Evolutionary conservation across 345 rosid genomes (phyloP).

Genomic region (Rhodamnia rubescens): DNA sequence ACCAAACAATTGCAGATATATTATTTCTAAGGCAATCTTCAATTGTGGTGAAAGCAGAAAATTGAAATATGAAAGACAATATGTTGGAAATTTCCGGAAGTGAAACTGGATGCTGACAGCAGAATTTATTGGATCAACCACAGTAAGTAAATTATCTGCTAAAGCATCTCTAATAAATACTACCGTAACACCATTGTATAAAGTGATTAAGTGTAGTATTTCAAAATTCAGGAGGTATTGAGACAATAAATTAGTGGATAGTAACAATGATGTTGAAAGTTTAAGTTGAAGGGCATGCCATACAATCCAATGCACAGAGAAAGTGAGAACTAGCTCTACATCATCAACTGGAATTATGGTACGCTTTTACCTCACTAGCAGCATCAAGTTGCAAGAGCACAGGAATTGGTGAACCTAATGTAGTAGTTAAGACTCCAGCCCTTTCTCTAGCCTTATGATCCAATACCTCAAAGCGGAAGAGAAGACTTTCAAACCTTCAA

Average conservation of each 20-base stretch:
- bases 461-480: slow-evolving; percentile 88
- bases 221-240: background rate
- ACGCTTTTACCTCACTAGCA: slow-evolving; percentile 62
- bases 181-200: background rate
- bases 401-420: slow-evolving; percentile 77
- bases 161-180: background rate
- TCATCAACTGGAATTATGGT: background rate
- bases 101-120: background rate
- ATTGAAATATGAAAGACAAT: background rate
- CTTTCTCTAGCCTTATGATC: slow-evolving; percentile 97
- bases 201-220: background rate
- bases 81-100: background rate
- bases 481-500: slow-evolving; percentile 65
- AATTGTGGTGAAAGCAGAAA: background rate
- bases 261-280: background rate
- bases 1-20: background rate
- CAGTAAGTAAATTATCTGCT: background rate
- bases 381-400: slow-evolving; percentile 77
- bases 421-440: slow-evolving; percentile 82
- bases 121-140: background rate
- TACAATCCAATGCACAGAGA: background rate
- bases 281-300: background rate
- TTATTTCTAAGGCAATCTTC: background rate
- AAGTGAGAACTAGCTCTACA: background rate
- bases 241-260: too few relatives aligned